Evolutionary conservation across 1,284 basidiomycete species (phyloP).

Genomic region (Sanguinoderma infundibulare): DNA sequence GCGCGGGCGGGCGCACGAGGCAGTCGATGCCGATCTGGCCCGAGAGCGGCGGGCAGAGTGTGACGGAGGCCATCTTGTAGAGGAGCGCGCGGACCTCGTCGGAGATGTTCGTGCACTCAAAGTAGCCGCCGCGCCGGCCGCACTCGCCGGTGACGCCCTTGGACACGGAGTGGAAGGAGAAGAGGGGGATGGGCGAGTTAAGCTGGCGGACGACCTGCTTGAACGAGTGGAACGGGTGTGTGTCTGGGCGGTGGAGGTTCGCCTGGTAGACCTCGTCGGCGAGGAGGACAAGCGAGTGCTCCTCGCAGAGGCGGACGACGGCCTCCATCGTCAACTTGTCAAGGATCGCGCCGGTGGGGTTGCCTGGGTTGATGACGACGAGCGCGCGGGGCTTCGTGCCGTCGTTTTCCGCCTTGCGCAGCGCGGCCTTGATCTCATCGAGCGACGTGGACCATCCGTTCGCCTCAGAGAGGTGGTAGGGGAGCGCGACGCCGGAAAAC

Average conservation of each 20-base stretch:
- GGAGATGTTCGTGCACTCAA: slow-evolving; percentile 84
- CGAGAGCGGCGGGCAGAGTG: slow-evolving; percentile 85
- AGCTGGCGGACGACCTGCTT: slow-evolving; percentile 80
- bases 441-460: slow-evolving; percentile 88
- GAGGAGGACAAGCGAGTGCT: slow-evolving; percentile 85
- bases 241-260: slow-evolving; percentile 78
- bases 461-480: slow-evolving; percentile 89
- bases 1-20: slow-evolving; percentile 84
- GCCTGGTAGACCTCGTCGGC: slow-evolving; percentile 96
- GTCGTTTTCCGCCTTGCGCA: slow-evolving; percentile 70
- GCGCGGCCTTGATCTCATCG: slow-evolving; percentile 66
- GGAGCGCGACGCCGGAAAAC: slow-evolving; percentile 79
- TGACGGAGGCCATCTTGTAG: slow-evolving; percentile 94
- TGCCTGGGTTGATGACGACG: slow-evolving; percentile 96
- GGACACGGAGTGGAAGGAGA: slow-evolving; percentile 95
- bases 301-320: slow-evolving; percentile 83
- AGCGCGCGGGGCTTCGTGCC: slow-evolving; percentile 79
- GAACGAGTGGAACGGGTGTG: slow-evolving; percentile 88
- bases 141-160: slow-evolving; percentile 96
- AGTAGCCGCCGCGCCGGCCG: slow-evolving; percentile 92
- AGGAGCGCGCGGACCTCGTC: slow-evolving; percentile 81
- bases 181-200: slow-evolving; percentile 72
- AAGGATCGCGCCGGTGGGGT: slow-evolving; percentile 90
- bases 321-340: slow-evolving; percentile 71
- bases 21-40: slow-evolving; percentile 94